Percentiles rank a stretch among this genome's conserved stretches.
Evolutionary conservation across 345 rosid genomes (phyloP).

Genomic region (Raphanus raphanistrum): DNA sequence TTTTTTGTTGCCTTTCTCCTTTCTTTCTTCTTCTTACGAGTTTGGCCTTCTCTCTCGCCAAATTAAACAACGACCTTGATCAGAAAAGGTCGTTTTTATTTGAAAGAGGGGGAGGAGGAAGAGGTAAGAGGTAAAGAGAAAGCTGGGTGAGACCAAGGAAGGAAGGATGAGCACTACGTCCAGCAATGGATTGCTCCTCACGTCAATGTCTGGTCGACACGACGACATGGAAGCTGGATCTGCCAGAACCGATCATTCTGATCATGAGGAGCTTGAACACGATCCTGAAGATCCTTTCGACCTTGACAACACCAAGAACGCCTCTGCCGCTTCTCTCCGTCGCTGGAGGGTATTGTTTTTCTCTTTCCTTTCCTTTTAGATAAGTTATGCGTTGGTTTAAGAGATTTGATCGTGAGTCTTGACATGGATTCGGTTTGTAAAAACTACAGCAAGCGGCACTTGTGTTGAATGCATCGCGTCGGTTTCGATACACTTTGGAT

Average conservation of each 20-base stretch:
- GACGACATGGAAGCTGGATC: slow-evolving; percentile 47
- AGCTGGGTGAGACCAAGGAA: slow-evolving; percentile 30
- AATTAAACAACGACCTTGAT: slow-evolving; percentile 10
- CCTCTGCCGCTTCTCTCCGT: slow-evolving; percentile 56
- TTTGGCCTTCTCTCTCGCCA: slow-evolving; percentile 36
- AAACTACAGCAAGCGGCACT: slow-evolving; percentile 82
- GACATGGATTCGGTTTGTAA: background rate
- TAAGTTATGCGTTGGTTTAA: background rate
- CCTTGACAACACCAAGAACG: slow-evolving; percentile 69
- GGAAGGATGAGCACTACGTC: slow-evolving; percentile 45
- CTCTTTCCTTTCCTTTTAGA: background rate
- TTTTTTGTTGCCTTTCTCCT: slow-evolving; percentile 9
- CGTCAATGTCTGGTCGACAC: slow-evolving; percentile 40
- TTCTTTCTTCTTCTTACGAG: slow-evolving; percentile 20
- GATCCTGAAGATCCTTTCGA: slow-evolving; percentile 65
- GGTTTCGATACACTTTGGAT: slow-evolving; percentile 97
- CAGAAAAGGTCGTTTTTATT: slow-evolving; percentile 21
- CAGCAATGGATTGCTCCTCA: slow-evolving; percentile 38
- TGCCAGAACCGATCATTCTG: slow-evolving; percentile 21
- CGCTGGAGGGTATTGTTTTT: slow-evolving; percentile 67
- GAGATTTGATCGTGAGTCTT: background rate
- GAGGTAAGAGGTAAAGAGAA: background rate
- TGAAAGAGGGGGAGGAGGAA: background rate
- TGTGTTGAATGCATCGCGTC: slow-evolving; percentile 92
- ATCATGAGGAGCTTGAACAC: slow-evolving; percentile 36